Percentiles rank a stretch among this genome's conserved stretches.
These are phyloP conservation scores for Zygotorulaspora sp. DNA, from an alignment of 805 yeast genomes.

Conservation along the genomic window DNA sequence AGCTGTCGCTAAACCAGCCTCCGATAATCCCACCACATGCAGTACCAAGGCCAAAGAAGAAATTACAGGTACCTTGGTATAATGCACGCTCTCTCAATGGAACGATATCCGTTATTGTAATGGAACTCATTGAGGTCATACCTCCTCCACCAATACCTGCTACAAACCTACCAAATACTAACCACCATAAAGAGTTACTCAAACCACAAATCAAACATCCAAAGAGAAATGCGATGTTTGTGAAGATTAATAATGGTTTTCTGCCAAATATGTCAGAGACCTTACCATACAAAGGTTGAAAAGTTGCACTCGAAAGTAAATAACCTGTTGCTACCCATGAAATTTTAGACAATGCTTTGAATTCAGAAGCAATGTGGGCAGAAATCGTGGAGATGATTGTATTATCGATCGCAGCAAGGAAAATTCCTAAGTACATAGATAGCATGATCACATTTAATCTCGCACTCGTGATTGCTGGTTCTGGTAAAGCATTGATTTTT, in stretches of 20 bases:
- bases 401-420: constrained; percentile 61
- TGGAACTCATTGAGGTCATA: constrained; percentile 64
- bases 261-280: constrained; percentile 70
- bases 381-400: constrained; percentile 65
- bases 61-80: constrained; percentile 77
- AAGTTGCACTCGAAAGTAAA: constrained; percentile 61
- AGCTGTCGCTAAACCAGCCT: constrained; percentile 50
- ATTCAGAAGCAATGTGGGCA: constrained; percentile 63
- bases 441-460: constrained; percentile 35
- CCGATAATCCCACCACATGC: constrained; percentile 65
- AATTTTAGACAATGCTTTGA: constrained; percentile 55
- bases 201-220: constrained; percentile 56
- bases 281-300: constrained; percentile 70
- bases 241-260: constrained; percentile 46
- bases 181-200: constrained; percentile 43
- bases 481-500: background rate
- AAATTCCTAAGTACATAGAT: constrained; percentile 45
- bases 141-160: constrained; percentile 94
- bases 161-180: constrained; percentile 57
- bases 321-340: constrained; percentile 76
- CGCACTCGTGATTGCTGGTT: constrained; percentile 12
- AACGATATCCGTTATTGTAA: constrained; percentile 72
- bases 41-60: constrained; percentile 73
- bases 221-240: constrained; percentile 51
- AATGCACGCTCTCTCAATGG: constrained; percentile 74